A percentile compares a stretch with the other conserved stretches of the same genome.
These are phyloP conservation scores for Sordariomycetes sp. DNA, from an alignment of 2,329 filamentous ascomycete genomes.

Conservation along the genomic window DNA sequence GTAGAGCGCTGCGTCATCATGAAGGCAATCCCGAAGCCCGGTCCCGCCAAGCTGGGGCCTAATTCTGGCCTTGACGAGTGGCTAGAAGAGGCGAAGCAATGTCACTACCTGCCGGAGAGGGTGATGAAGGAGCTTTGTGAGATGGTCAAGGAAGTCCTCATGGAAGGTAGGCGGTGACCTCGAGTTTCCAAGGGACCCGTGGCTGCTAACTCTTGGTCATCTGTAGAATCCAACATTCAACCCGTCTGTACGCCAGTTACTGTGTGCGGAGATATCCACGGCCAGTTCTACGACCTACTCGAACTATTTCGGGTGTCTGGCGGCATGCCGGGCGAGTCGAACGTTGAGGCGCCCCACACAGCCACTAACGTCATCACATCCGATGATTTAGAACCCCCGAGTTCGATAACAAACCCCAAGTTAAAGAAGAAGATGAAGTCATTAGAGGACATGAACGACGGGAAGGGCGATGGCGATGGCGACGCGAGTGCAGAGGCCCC, in stretches of 20 bases:
- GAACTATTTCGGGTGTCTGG: slow-evolving; percentile 95
- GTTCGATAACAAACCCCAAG: slow-evolving; percentile 77
- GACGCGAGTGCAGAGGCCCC: slow-evolving; percentile 30
- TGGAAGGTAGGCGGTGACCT: slow-evolving; percentile 61
- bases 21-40: slow-evolving; percentile 63
- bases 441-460: slow-evolving; percentile 37
- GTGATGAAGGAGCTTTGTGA: slow-evolving; percentile 99
- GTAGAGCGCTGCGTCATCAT: slow-evolving; percentile 14
- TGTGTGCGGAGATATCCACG: slow-evolving; percentile 95
- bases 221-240: slow-evolving; percentile 88
- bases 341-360: slow-evolving; percentile 54
- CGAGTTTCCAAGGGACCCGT: background rate
- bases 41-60: slow-evolving; percentile 71
- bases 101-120: slow-evolving; percentile 87
- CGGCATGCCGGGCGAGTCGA: slow-evolving; percentile 81
- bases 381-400: slow-evolving; percentile 86
- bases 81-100: slow-evolving; percentile 92
- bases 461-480: slow-evolving; percentile 32
- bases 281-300: slow-evolving; percentile 94
- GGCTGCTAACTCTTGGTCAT: background rate
- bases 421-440: slow-evolving; percentile 62
- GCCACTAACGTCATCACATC: slow-evolving; percentile 67
- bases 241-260: slow-evolving; percentile 95
- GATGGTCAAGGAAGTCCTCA: slow-evolving; percentile 96
- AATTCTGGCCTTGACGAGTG: slow-evolving; percentile 89